phyloP scores from a whole-genome alignment of 805 yeast genomes.

The Wickerhamiella australiensis region DNA sequence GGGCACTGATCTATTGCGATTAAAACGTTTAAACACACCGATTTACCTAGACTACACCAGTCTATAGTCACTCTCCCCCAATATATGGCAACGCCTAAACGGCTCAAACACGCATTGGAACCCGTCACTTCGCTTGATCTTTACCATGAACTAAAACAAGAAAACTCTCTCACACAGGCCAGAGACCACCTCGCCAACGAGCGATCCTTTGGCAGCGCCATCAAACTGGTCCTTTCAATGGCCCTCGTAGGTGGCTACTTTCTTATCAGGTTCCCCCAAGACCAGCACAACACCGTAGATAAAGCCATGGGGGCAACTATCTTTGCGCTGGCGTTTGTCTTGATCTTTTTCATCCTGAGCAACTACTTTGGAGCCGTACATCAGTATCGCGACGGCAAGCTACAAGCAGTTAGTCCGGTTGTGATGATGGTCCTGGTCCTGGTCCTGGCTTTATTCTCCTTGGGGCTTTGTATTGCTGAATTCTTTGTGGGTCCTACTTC shows the following conservation, averaged over 20 bases:
- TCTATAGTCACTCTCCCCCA: no score
- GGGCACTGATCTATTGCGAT: no score
- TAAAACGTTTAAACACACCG: no score
- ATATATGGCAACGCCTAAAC: neutral
- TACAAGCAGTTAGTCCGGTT: neutral
- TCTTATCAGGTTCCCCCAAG: neutral
- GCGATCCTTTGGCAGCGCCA: neutral
- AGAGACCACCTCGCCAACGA: conserved; percentile 8
- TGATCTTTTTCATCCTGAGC: neutral
- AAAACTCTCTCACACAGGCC: conserved; percentile 10
- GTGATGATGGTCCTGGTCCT: neutral
- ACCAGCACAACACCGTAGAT: neutral
- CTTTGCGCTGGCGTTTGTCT: neutral
- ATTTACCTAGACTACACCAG: no score
- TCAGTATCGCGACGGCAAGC: neutral
- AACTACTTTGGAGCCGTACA: neutral
- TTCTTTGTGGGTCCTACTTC: neutral
- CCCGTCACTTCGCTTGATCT: neutral
- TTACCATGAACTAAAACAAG: neutral
- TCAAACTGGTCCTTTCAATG: conserved; percentile 5
- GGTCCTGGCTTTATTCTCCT: neutral
- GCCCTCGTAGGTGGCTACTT: conserved; percentile 5
- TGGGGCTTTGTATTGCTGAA: neutral
- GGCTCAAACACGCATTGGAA: neutral
- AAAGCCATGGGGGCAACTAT: neutral